Base-by-base conservation (phyloP, 2,329 filamentous ascomycete species). In the Neonectria sp. region DNA sequence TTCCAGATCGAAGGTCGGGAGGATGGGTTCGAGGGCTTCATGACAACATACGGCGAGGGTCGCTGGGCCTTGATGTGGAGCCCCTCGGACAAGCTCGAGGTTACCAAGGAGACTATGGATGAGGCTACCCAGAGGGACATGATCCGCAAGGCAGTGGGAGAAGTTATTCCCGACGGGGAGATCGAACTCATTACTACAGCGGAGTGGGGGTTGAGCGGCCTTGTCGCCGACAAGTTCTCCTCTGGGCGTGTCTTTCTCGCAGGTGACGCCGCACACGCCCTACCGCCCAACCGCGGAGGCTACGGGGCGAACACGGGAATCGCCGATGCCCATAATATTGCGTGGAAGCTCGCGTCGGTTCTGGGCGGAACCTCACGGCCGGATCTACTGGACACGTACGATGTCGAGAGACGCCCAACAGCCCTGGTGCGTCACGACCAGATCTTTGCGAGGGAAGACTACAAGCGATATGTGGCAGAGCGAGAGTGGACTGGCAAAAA, bases 331-430 rank as follows among this genome's bases (percentile, higher is more conserved):
- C 76, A 81, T 43, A 82, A 84, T 45, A 75, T 85, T 2, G 78
- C 80, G 1, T 84, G 82, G 83, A 85, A 84, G 69, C 63, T 85
- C 0, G 78, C 79, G 1, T 71, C 74, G 1, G 80, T 82, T 0
- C 25, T 82, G 0, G 71, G 65, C 1, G 73, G 77, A 0, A 48
- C 68, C 3, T 75, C 77, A 0, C 63, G 29, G 0, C 35, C 66
- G 3, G 63, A 48, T 0, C 59, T 85, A 1, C 71, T 84, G 13
- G 74, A 78, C 2, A 82, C 82, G 0, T 85, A 85, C 57, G 76
- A 81, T 13, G 60, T 51, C 0, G 84, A 85, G 70, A 74, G 83
- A 6, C 72, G 76, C 6, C 79, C 82, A 1, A 77, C 81, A 9
- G 81, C 75, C 27, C 73, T 33, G 31, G 67, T 69, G 13, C 64